Evolutionary conservation across 2,329 filamentous ascomycete species (phyloP), one percentile per base, ranked within the genome.

Genomic region (Teratosphaeriaceae sp.): DNA sequence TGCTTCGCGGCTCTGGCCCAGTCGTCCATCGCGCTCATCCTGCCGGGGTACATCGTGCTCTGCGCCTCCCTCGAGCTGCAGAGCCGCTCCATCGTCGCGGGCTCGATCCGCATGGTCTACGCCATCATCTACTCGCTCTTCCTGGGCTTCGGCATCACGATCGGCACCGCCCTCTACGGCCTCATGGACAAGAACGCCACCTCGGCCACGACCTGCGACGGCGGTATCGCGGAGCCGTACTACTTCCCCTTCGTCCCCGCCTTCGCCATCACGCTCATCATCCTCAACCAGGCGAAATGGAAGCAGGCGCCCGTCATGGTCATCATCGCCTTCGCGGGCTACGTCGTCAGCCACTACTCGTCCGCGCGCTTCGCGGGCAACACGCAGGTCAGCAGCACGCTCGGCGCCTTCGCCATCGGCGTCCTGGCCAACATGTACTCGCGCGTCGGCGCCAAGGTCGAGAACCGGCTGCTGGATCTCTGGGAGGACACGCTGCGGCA

Each of bases 281-380:
- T 89, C 56, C 82, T 90, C 61, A 89, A 89, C 63, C 85, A 90
- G 52, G 84, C 84, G 46, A 87, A 88, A 64, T 86, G 78, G 77
- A 82, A 78, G 54, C 85, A 90, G 59, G 76, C 80, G 23, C 85
- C 85, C 0, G 73, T 85, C 39, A 90, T 90, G 85, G 66, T 85
- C 3, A 34, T 78, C 45, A 88, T 94, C 54, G 79, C 85, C 0
- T 67, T 88, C 23, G 76, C 79, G 0, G 87, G 86, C 7, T 92
- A 85, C 58, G 70, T 80, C 6, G 82, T 87, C 54, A 90, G 84
- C 64, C 85, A 78, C 65, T 88, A 85, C 64, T 79, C 77, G 12
- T 77, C 78, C 23, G 69, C 74, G 22, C 79, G 76, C 50, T 86
- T 90, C 59, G 67, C 73, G 19, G 76, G 74, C 38, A 88, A 86